phyloP scores from a whole-genome alignment of 2,329 filamentous ascomycete genomes.

The Pseudogymnoascus sp. region DNA sequence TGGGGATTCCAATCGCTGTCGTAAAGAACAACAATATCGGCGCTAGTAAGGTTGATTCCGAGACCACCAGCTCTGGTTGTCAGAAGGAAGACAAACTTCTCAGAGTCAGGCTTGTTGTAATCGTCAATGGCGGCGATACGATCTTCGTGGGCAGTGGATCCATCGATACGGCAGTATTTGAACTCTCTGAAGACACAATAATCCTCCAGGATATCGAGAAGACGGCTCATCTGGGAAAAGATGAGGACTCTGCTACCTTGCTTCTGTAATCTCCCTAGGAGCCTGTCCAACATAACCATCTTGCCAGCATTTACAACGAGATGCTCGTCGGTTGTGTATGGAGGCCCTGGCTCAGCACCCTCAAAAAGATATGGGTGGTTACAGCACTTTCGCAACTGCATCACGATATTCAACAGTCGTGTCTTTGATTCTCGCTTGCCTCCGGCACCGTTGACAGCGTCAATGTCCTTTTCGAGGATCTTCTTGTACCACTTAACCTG shows the following conservation, averaged over 20 bases:
- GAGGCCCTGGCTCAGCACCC: constrained; percentile 90
- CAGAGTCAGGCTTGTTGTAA: constrained; percentile 91
- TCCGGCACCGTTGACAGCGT: constrained; percentile 92
- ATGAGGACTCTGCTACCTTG: constrained; percentile 95
- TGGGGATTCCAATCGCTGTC: constrained; percentile 99
- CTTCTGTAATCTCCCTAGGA: constrained; percentile 72
- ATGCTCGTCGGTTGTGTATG: constrained; percentile 97
- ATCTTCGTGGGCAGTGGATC: constrained; percentile 92
- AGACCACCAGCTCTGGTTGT: constrained; percentile 93
- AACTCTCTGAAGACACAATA: constrained; percentile 95
- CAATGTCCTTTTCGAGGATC: constrained; percentile 97
- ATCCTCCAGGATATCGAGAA: constrained; percentile 93
- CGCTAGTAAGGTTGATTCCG: constrained; percentile 91
- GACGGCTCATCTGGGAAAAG: constrained; percentile 98
- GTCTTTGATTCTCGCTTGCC: constrained; percentile 98
- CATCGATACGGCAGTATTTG: constrained; percentile 96
- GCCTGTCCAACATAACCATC: constrained; percentile 93
- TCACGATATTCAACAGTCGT: constrained; percentile 93
- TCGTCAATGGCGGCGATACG: constrained; percentile 96
- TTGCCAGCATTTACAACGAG: constrained; percentile 89
- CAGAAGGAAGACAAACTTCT: constrained; percentile 93
- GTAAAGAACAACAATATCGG: constrained; percentile 92
- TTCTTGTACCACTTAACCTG: constrained; percentile 99
- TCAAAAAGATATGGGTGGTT: constrained; percentile 98
- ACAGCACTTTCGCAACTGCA: constrained; percentile 98